Conservation (phyloP, 768 basidiomycete species). For the Nidularia pulvinata region DNA sequence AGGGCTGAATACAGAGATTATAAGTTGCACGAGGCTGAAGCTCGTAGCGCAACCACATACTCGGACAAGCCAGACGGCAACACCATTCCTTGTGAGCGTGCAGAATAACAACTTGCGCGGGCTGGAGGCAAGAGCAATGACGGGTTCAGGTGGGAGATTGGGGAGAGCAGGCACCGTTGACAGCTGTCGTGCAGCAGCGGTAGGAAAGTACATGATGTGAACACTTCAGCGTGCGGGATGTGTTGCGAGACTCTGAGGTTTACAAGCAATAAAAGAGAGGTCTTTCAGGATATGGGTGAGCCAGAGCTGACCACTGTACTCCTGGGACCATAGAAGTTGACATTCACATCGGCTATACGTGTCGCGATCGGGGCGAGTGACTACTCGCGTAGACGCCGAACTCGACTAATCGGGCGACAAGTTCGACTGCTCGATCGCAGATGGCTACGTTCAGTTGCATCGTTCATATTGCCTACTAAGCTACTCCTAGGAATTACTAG, state of each 20-base stretch:
- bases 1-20: slow-evolving; percentile 49
- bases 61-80: slow-evolving; percentile 82
- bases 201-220: slow-evolving; percentile 80
- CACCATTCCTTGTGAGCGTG: slow-evolving; percentile 65
- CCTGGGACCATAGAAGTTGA: too few relatives aligned
- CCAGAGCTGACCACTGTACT: too few relatives aligned
- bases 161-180: slow-evolving; percentile 71
- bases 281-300: too few relatives aligned
- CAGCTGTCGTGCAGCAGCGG: slow-evolving; percentile 73
- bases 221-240: neutral
- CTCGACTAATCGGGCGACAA: too few relatives aligned
- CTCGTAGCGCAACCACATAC: slow-evolving; percentile 22
- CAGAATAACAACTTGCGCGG: slow-evolving; percentile 81
- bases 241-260: neutral
- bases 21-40: neutral
- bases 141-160: slow-evolving; percentile 54
- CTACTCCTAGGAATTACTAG: neutral
- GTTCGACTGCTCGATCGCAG: too few relatives aligned
- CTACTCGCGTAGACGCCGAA: too few relatives aligned
- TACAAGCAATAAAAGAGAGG: too few relatives aligned
- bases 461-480: too few relatives aligned
- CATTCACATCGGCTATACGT: too few relatives aligned
- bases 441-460: too few relatives aligned
- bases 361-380: too few relatives aligned
- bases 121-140: slow-evolving; percentile 61